Evolutionary conservation across 345 rosid species (phyloP).

Genomic region (Draba incana): DNA sequence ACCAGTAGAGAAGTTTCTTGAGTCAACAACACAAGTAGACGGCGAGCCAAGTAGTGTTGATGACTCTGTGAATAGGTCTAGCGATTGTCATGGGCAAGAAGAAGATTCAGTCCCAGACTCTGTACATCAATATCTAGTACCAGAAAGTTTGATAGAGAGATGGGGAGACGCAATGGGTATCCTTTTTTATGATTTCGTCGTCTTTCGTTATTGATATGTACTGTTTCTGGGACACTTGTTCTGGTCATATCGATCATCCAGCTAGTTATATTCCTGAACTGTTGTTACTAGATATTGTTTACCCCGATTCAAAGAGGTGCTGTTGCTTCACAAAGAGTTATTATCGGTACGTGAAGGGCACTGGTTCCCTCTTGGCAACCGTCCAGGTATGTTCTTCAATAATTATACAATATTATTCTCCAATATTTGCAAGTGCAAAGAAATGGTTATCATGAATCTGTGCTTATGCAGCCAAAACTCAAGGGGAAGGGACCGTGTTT

Average conservation of each 20-base stretch:
- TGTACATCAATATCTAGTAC: slow-evolving; percentile 66
- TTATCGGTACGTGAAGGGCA: slow-evolving; percentile 89
- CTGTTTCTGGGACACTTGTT: slow-evolving; percentile 3
- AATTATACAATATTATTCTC: neutral
- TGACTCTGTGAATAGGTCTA: slow-evolving; percentile 38
- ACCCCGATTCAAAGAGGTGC: slow-evolving; percentile 86
- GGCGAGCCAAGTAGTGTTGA: slow-evolving; percentile 36
- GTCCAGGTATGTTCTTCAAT: slow-evolving; percentile 53
- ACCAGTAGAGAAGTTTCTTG: slow-evolving; percentile 76
- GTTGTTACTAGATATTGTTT: slow-evolving; percentile 54
- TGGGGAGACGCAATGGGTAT: slow-evolving; percentile 99
- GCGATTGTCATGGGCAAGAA: slow-evolving; percentile 44
- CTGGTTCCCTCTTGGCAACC: slow-evolving; percentile 92
- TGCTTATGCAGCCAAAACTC: slow-evolving; percentile 57
- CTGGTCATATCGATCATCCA: neutral
- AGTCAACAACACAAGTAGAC: slow-evolving; percentile 43
- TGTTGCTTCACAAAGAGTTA: slow-evolving; percentile 98
- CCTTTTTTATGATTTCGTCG: slow-evolving; percentile 45
- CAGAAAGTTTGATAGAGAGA: slow-evolving; percentile 73
- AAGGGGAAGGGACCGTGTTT: slow-evolving; percentile 64
- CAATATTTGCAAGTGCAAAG: neutral
- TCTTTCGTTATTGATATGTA: slow-evolving; percentile 20
- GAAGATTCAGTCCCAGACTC: slow-evolving; percentile 30
- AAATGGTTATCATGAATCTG: slow-evolving; percentile 13
- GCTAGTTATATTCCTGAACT: slow-evolving; percentile 25